phyloP scores from a whole-genome alignment of 495 filamentous ascomycete species.

The Entonaema liquescens region DNA sequence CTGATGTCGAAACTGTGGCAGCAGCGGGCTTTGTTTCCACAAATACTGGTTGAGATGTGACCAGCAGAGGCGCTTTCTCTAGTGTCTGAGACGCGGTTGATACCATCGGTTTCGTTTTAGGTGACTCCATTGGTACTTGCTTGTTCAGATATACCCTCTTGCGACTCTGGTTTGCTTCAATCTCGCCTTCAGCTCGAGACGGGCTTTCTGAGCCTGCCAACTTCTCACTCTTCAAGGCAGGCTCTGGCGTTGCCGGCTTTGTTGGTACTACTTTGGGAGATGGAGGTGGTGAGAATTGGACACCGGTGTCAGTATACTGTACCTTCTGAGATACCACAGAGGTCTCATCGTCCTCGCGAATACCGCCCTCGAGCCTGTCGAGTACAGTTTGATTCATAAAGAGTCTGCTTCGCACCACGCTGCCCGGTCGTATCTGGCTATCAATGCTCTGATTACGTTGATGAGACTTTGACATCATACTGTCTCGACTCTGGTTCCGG shows the following conservation, averaged over 20 bases:
- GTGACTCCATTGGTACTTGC: constrained; percentile 52
- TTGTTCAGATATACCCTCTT: constrained; percentile 65
- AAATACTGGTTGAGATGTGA: constrained; percentile 45
- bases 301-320: constrained; percentile 68
- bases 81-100: constrained; percentile 79
- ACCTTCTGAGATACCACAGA: constrained; percentile 21
- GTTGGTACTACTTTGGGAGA: constrained; percentile 66
- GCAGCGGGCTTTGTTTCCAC: constrained; percentile 33
- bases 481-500: constrained; percentile 57
- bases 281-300: constrained; percentile 83
- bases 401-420: constrained; percentile 57
- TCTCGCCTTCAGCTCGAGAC: constrained; percentile 61
- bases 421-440: constrained; percentile 59
- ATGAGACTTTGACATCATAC: constrained; percentile 54
- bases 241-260: constrained; percentile 55
- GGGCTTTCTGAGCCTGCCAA: constrained; percentile 51
- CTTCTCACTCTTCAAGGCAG: constrained; percentile 47
- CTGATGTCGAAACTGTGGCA: constrained; percentile 56
- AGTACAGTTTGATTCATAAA: constrained; percentile 58
- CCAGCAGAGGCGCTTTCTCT: constrained; percentile 65
- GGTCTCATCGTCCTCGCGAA: constrained; percentile 58
- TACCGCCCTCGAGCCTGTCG: constrained; percentile 59
- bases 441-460: constrained; percentile 60
- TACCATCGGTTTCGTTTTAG: constrained; percentile 63
- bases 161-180: constrained; percentile 75